phyloP scores from a whole-genome alignment of 2,329 filamentous ascomycete genomes.

The Hypoxylon sp. region DNA sequence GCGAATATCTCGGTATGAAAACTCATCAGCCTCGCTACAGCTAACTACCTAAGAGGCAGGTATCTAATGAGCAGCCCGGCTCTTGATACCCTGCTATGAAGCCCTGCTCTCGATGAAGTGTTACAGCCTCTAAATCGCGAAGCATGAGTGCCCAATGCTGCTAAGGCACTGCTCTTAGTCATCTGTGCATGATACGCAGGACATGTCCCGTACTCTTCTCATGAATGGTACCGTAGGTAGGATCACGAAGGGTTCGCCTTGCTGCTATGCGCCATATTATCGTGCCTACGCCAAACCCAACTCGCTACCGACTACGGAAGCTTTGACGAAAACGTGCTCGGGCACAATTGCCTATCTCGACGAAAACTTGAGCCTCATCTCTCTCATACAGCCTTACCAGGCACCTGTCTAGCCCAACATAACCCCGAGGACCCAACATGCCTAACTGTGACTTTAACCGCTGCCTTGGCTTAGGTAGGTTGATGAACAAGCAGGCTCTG shows the following conservation, averaged over 20 bases:
- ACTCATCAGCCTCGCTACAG: neutral
- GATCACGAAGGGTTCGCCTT: no score
- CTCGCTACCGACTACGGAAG: no score
- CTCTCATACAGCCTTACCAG: neutral
- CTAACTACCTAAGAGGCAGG: neutral
- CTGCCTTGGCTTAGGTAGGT: neutral
- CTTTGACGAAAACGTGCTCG: no score
- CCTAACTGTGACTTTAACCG: neutral
- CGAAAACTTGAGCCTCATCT: neutral
- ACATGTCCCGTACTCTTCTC: no score
- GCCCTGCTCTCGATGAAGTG: neutral
- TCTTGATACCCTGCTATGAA: neutral
- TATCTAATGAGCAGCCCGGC: neutral
- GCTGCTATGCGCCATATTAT: no score
- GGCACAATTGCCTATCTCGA: neutral
- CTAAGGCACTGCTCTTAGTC: neutral
- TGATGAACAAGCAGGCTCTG: neutral
- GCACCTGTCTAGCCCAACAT: neutral
- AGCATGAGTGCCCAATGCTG: conserved; percentile 14
- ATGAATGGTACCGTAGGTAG: no score
- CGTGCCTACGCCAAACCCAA: no score
- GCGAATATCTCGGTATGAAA: neutral
- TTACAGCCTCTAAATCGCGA: neutral
- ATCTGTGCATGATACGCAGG: neutral
- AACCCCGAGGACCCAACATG: neutral